These are phyloP conservation scores for Phlebiopsis gigantea DNA, from an alignment of 768 basidiomycete genomes.

Conservation along the genomic window DNA sequence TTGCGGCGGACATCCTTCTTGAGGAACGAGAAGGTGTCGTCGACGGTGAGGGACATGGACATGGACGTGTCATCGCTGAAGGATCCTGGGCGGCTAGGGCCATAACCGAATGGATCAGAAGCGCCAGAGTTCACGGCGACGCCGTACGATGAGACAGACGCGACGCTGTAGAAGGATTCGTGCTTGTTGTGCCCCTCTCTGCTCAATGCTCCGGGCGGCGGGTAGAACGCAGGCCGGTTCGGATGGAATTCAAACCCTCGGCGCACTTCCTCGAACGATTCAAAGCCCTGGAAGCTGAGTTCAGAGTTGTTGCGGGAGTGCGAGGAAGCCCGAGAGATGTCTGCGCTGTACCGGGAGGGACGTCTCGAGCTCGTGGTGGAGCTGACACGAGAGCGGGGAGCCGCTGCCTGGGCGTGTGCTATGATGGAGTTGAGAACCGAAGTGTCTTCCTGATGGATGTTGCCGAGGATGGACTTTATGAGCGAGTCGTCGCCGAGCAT, in stretches of 20 bases:
- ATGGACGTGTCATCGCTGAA: constrained; percentile 46
- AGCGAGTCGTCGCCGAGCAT: constrained; percentile 27
- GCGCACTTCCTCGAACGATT: constrained; percentile 74
- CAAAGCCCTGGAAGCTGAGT: constrained; percentile 65
- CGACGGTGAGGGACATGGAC: constrained; percentile 47
- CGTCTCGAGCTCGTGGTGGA: constrained; percentile 41
- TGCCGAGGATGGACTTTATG: constrained; percentile 23
- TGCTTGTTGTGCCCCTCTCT: constrained; percentile 39
- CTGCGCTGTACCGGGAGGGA: constrained; percentile 22
- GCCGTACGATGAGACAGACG: constrained; percentile 78
- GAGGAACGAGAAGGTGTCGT: constrained; percentile 72
- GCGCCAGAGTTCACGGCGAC: constrained; percentile 56
- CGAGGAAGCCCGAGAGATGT: constrained; percentile 11
- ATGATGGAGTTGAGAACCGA: constrained; percentile 16
- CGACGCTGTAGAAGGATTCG: constrained; percentile 67
- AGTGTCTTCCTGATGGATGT: constrained; percentile 24
- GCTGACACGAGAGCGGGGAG: constrained; percentile 30
- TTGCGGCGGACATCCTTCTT: constrained; percentile 33
- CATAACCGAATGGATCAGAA: constrained; percentile 73
- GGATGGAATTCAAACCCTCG: constrained; percentile 71
- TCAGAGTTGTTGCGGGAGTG: constrained; percentile 41
- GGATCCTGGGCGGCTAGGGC: constrained; percentile 49
- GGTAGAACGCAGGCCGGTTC: constrained; percentile 62
- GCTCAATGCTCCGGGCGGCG: constrained; percentile 34
- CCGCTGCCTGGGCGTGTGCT: constrained; percentile 22